Conservation (phyloP, 805 yeast genomes). For the Spathaspora sp. region DNA sequence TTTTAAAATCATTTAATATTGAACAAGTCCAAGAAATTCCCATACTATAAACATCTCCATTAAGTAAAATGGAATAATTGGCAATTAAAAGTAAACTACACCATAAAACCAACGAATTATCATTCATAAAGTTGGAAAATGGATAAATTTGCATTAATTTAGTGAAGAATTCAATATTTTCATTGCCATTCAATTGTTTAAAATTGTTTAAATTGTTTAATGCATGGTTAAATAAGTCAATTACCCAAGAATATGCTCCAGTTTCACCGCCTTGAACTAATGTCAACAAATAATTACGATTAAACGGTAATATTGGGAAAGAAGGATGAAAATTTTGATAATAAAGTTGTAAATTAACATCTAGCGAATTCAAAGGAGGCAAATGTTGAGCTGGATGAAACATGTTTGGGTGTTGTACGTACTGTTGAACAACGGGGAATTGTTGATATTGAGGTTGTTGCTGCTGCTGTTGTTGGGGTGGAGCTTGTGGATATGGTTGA, state of each 20-base stretch:
- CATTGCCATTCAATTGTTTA: slow-evolving; percentile 27
- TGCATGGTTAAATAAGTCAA: slow-evolving; percentile 40
- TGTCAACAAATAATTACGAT: slow-evolving; percentile 20
- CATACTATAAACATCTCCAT: slow-evolving; percentile 58
- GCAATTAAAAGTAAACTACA: slow-evolving; percentile 31
- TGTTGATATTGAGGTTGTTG: slow-evolving; percentile 6
- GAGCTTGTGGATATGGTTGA: slow-evolving; percentile 2
- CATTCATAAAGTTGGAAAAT: slow-evolving; percentile 17
- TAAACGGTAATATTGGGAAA: slow-evolving; percentile 45
- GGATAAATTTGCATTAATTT: slow-evolving; percentile 32
- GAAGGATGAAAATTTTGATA: slow-evolving; percentile 40
- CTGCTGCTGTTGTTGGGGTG: slow-evolving; percentile 8
- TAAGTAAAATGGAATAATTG: slow-evolving; percentile 54
- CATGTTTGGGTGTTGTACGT: background rate
- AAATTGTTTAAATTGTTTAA: slow-evolving; percentile 37
- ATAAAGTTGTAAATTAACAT: slow-evolving; percentile 35
- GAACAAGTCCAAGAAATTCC: slow-evolving; percentile 51
- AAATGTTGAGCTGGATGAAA: slow-evolving; percentile 4
- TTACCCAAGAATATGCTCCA: slow-evolving; percentile 24
- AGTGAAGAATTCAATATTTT: slow-evolving; percentile 32
- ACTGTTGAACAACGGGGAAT: slow-evolving; percentile 1
- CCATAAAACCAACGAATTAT: slow-evolving; percentile 22
- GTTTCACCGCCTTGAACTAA: slow-evolving; percentile 15
- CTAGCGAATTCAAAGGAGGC: slow-evolving; percentile 20
- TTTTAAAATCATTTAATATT: slow-evolving; percentile 55